A percentile compares a stretch with the other conserved stretches of the same genome.
Conservation (phyloP, 106 monocot species). For the Hemerocallis citrina region DNA sequence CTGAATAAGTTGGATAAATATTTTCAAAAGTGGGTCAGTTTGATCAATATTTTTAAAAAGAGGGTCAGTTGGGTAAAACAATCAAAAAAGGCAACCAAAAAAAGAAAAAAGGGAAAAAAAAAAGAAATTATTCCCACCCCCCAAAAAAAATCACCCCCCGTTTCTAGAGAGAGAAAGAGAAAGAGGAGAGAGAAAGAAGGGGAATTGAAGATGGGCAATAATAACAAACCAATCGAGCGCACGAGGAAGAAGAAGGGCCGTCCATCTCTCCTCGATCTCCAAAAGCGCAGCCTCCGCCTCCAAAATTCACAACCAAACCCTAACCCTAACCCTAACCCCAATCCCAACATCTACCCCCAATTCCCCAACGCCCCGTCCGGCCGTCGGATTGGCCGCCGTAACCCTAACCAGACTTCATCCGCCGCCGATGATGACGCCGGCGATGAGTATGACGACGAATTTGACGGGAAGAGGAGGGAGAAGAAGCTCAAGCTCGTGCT, state of each 20-base stretch:
- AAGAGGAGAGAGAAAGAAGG: constrained; percentile 7
- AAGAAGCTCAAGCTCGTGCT: constrained; percentile 87
- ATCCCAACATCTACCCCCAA: constrained; percentile 22
- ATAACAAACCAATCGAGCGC: not conserved
- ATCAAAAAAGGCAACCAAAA: not conserved
- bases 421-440: constrained; percentile 1
- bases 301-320: constrained; percentile 35
- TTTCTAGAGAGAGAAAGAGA: constrained; percentile 10
- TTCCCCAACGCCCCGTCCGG: constrained; percentile 10
- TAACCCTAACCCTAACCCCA: constrained; percentile 26
- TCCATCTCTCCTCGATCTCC: constrained; percentile 87
- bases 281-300: constrained; percentile 84
- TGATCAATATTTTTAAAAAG: too few species aligned
- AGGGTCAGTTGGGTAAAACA: too few species aligned
- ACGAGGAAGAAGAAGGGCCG: constrained; percentile 54
- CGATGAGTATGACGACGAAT: constrained; percentile 54
- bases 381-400: constrained; percentile 32
- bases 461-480: constrained; percentile 39
- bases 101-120: not conserved
- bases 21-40: too few species aligned
- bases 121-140: not conserved
- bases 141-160: not conserved
- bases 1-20: too few species aligned
- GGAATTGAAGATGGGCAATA: not conserved
- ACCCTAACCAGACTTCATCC: constrained; percentile 12